These are phyloP conservation scores for Globisporangium middletonii DNA, from an alignment of 352 stramenopile species.

Conservation along the genomic window DNA sequence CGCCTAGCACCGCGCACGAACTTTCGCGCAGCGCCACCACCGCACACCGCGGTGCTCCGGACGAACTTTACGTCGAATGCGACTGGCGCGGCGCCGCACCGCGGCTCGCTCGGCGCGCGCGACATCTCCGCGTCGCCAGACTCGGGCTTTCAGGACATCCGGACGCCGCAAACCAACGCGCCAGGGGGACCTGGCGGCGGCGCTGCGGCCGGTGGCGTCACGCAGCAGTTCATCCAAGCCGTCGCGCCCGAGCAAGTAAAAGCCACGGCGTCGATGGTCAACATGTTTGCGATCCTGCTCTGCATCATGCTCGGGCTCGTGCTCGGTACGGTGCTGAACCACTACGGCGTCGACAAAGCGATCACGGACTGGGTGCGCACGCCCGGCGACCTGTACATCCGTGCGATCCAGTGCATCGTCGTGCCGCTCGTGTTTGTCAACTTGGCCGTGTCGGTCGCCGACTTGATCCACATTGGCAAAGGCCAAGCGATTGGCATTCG, in stretches of 20 bases:
- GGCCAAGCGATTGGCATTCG: conserved; percentile 36
- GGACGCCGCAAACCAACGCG: conserved; percentile 24
- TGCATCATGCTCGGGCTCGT: conserved; percentile 38
- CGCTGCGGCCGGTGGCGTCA: conserved; percentile 12
- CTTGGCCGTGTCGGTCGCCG: conserved; percentile 56
- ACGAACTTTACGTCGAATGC: conserved; percentile 61
- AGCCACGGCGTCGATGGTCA: conserved; percentile 28
- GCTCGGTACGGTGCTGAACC: conserved; percentile 43
- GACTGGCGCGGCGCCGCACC: conserved; percentile 1
- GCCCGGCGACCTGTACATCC: conserved; percentile 66
- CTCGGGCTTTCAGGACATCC: conserved; percentile 46
- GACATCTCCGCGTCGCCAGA: conserved; percentile 33
- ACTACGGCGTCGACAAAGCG: conserved; percentile 36
- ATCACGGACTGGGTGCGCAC: conserved; percentile 60
- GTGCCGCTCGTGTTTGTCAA: conserved; percentile 79
- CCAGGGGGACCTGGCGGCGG: not conserved
- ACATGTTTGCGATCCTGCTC: conserved; percentile 42
- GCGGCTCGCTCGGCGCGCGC: conserved; percentile 15
- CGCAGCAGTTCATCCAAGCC: conserved; percentile 8
- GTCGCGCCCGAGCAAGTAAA: conserved; percentile 27
- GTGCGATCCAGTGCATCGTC: conserved; percentile 71
- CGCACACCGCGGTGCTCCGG: conserved; percentile 41
- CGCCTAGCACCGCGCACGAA: conserved; percentile 2
- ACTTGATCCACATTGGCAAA: conserved; percentile 52
- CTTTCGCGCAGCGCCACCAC: conserved; percentile 30